Evolutionary conservation across 129 eudicot genomes (phyloP), one percentile per base, ranked within the genome.

Genomic region (Rutidosis leptorrhynchoides): DNA sequence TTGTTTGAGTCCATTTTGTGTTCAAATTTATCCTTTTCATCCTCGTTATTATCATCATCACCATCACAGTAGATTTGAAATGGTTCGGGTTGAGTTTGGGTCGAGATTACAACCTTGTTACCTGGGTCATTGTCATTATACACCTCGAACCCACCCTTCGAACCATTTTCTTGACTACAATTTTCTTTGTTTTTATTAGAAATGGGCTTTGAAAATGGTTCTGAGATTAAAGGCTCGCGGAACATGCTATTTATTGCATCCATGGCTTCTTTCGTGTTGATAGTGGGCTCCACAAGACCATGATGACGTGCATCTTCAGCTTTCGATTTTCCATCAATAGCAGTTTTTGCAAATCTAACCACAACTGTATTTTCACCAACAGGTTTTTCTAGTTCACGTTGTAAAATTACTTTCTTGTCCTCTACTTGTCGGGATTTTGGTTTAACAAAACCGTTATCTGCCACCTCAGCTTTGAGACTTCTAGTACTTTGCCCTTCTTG

Each of bases 231-330:
- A 76, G 99, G 96, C 72, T 89, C 99, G 17, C 79, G 78, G 70
- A 93, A 93, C 99, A 93, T 93, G 87, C 83, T 79, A 76, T 89
- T 85, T 57, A 93, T 89, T 65, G 87, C 95, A 80, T 86, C 82
- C 84, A 93, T 82, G 77, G 95, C 99, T 62, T 93, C 96, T 75
- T 76, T 88, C 19, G 89, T 93, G 85, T 88, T 93, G 51, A 93
- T 81, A 24, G 99, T 89, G 27, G 99, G 99, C 57, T 93, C 99
- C 74, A 93, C 96, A 1, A 93, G 84, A 58, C 99, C 99, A 48
- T 93, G 92, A 80, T 93, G 99, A 54, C 93, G 80, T 76, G 96
- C 92, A 86, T 89, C 88, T 84, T 93, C 98, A 62, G 92, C 89
- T 66, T 74, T 62, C 40, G 98, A 83, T 82, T 74, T 85, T 45